phyloP scores from a whole-genome alignment of 371 early-diverging fungal genomes.

The Mortierella sp. region DNA sequence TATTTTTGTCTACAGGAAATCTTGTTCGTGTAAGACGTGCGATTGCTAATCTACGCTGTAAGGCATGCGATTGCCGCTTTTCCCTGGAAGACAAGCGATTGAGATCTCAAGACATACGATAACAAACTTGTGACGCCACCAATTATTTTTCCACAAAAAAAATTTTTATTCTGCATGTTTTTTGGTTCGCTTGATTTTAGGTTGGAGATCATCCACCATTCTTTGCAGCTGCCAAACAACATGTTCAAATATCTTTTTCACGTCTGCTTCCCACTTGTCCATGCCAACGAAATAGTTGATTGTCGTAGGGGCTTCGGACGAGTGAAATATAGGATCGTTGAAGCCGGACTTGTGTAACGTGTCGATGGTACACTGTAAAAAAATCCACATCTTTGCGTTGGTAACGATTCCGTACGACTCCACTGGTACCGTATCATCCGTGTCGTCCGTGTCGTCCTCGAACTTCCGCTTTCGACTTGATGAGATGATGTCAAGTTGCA shows the following conservation, averaged over 20 bases:
- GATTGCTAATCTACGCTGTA: too few relatives aligned
- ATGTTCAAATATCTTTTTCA: conserved; percentile 1
- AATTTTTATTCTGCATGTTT: too few relatives aligned
- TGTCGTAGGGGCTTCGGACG: too few relatives aligned
- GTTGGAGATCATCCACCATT: too few relatives aligned
- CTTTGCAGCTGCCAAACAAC: background rate
- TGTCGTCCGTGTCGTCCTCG: background rate
- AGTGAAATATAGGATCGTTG: background rate
- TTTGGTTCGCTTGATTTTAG: too few relatives aligned
- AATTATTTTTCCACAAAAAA: too few relatives aligned
- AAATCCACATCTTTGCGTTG: background rate
- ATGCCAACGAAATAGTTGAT: background rate
- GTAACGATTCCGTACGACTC: background rate
- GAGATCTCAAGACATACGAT: too few relatives aligned
- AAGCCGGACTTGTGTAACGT: background rate
- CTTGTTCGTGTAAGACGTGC: too few relatives aligned
- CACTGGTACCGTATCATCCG: background rate
- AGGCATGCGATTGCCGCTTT: too few relatives aligned
- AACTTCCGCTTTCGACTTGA: background rate
- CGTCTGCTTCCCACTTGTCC: background rate
- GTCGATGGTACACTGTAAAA: background rate
- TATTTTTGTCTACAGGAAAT: too few relatives aligned
- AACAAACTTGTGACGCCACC: too few relatives aligned
- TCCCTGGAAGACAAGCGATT: too few relatives aligned
- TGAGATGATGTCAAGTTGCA: conserved; percentile 9